Percentiles rank a stretch among this genome's conserved stretches.
These are phyloP conservation scores for Nicotiana otophora DNA, from an alignment of 257 asterid species.

Conservation along the genomic window DNA sequence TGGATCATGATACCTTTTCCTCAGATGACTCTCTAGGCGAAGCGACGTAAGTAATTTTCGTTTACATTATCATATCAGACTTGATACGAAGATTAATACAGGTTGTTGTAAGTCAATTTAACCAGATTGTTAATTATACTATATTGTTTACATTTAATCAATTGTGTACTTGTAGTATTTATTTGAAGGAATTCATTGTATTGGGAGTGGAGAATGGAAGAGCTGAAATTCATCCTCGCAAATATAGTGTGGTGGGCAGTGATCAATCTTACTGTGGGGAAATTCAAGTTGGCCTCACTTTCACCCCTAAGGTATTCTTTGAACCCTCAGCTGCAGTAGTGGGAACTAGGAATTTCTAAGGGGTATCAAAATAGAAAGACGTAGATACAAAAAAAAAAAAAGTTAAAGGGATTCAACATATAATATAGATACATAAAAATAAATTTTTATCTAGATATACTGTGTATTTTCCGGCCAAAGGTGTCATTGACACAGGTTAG, in stretches of 20 bases:
- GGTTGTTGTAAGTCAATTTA: too few species aligned
- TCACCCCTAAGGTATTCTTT: slow-evolving; percentile 33
- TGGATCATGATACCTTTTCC: slow-evolving; percentile 50
- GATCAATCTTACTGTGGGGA: slow-evolving; percentile 52
- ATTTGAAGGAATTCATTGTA: slow-evolving; percentile 53
- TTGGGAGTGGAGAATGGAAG: slow-evolving; percentile 52
- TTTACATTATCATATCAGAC: too few species aligned
- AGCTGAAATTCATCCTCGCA: slow-evolving; percentile 43
- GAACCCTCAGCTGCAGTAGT: too few species aligned
- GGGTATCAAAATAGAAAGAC: too few species aligned
- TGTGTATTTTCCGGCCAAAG: too few species aligned
- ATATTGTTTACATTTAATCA: background rate
- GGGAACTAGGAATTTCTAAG: too few species aligned
- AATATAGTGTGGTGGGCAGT: slow-evolving; percentile 40
- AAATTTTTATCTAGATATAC: too few species aligned
- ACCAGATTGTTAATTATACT: too few species aligned
- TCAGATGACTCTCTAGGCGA: slow-evolving; percentile 56
- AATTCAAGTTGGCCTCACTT: slow-evolving; percentile 55
- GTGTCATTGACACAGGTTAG: too few species aligned
- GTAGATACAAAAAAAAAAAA: rapidly evolving
- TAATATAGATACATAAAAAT: too few species aligned
- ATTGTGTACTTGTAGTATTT: slow-evolving; percentile 30
- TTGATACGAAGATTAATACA: too few species aligned
- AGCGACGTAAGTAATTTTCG: slow-evolving; percentile 30
- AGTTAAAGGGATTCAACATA: too few species aligned